Conservation (phyloP, 2,329 filamentous ascomycete genomes). For the Reticulascus tulasneorum region DNA sequence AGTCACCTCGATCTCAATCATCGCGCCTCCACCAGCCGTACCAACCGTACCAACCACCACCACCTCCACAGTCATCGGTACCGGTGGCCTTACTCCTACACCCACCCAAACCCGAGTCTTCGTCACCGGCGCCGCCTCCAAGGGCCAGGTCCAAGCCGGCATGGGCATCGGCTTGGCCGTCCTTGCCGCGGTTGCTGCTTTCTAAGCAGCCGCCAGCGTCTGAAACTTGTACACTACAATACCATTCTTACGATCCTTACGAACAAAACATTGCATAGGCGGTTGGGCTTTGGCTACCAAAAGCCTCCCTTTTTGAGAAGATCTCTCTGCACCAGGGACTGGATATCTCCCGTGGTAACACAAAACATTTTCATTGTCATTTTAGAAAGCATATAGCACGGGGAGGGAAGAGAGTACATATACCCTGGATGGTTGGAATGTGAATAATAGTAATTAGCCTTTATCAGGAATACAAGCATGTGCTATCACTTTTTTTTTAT, state of each 20-base stretch:
- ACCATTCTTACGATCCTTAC: constrained; percentile 58
- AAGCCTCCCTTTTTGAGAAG: background rate
- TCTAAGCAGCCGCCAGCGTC: constrained; percentile 13
- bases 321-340: background rate
- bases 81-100: constrained; percentile 28
- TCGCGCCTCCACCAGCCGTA: constrained; percentile 18
- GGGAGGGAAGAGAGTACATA: constrained; percentile 5
- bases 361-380: constrained; percentile 2
- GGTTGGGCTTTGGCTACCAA: constrained; percentile 16
- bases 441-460: constrained; percentile 14
- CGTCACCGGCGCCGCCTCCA: constrained; percentile 34
- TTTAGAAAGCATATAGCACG: constrained; percentile 2
- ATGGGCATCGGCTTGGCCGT: constrained; percentile 42
- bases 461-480: constrained; percentile 2
- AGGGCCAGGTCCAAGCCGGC: constrained; percentile 33
- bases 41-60: constrained; percentile 17
- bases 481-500: too few species aligned
- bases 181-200: constrained; percentile 37
- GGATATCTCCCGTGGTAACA: background rate
- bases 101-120: constrained; percentile 24
- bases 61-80: constrained; percentile 25
- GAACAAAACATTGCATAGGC: constrained; percentile 29
- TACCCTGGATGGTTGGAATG: constrained; percentile 12
- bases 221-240: constrained; percentile 19
- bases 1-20: constrained; percentile 28